Evolutionary conservation across 768 basidiomycete genomes (phyloP).

Genomic region (Termitomyces sp.): DNA sequence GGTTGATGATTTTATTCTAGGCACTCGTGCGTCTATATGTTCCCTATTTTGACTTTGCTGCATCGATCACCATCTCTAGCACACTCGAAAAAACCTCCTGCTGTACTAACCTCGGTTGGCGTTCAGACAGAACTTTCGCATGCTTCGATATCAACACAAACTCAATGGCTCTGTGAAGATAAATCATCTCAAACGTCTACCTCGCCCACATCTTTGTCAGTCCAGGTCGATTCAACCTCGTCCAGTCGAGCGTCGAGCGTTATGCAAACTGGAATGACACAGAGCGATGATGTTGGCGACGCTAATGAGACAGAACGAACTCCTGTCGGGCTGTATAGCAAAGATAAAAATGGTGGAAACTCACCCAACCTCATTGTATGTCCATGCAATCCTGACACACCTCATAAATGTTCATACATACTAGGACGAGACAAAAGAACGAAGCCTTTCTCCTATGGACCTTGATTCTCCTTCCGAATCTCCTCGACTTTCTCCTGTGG

Average conservation of each 20-base stretch:
- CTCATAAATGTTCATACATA: conserved; percentile 6
- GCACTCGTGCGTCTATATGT: conserved; percentile 28
- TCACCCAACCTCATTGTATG: conserved; percentile 9
- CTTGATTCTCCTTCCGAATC: conserved; percentile 43
- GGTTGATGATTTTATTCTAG: conserved; percentile 35
- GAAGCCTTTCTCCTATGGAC: conserved; percentile 60
- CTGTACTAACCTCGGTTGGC: conserved; percentile 33
- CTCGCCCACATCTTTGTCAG: conserved; percentile 10
- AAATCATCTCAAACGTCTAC: conserved; percentile 19
- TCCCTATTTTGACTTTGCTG: background rate
- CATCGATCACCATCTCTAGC: background rate
- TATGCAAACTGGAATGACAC: conserved; percentile 13
- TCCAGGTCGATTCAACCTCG: conserved; percentile 16
- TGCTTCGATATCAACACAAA: conserved; percentile 33
- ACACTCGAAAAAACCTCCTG: conserved; percentile 9
- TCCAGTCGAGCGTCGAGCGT: conserved; percentile 6
- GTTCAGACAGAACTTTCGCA: conserved; percentile 30
- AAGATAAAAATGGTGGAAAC: background rate
- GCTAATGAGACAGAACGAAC: conserved; percentile 17
- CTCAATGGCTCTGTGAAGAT: conserved; percentile 10
- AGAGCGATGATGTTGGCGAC: conserved; percentile 7
- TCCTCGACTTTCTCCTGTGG: conserved; percentile 16
- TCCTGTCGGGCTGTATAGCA: background rate
- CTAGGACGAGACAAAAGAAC: conserved; percentile 18
- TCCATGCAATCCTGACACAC: background rate